phyloP scores from a whole-genome alignment of 2,329 filamentous ascomycete genomes.

The Blastomyces parvus region DNA sequence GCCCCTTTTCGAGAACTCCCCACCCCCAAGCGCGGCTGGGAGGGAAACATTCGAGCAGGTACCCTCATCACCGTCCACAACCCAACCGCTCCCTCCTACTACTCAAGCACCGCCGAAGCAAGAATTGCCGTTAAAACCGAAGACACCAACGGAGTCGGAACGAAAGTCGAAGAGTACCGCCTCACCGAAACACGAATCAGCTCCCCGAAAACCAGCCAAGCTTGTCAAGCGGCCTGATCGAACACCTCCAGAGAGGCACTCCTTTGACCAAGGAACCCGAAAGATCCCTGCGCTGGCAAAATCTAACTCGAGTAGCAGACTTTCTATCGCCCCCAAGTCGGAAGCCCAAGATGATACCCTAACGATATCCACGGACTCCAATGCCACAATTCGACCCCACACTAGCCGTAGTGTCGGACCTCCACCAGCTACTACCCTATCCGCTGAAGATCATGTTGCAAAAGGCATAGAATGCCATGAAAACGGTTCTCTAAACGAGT shows the following conservation, averaged over 20 bases:
- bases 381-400: constrained; percentile 50
- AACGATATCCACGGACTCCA: constrained; percentile 50
- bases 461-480: constrained; percentile 89
- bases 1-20: constrained; percentile 37
- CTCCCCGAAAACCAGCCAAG: constrained; percentile 2
- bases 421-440: constrained; percentile 19
- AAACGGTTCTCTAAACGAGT: constrained; percentile 77
- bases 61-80: constrained; percentile 25
- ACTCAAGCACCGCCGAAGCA: constrained; percentile 25
- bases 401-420: constrained; percentile 24
- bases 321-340: constrained; percentile 4
- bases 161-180: background rate
- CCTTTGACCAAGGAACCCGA: constrained; percentile 12
- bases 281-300: constrained; percentile 7
- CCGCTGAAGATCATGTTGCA: constrained; percentile 72
- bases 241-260: constrained; percentile 9
- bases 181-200: background rate
- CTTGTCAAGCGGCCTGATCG: background rate
- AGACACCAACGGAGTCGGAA: constrained; percentile 7
- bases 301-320: constrained; percentile 2
- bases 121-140: constrained; percentile 18
- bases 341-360: constrained; percentile 35
- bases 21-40: constrained; percentile 24
- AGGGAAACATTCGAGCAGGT: constrained; percentile 21
- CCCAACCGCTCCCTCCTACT: constrained; percentile 12